These are phyloP conservation scores for Stephania yunnanensis DNA, from an alignment of 164 flowering plant genomes.

Conservation along the genomic window DNA sequence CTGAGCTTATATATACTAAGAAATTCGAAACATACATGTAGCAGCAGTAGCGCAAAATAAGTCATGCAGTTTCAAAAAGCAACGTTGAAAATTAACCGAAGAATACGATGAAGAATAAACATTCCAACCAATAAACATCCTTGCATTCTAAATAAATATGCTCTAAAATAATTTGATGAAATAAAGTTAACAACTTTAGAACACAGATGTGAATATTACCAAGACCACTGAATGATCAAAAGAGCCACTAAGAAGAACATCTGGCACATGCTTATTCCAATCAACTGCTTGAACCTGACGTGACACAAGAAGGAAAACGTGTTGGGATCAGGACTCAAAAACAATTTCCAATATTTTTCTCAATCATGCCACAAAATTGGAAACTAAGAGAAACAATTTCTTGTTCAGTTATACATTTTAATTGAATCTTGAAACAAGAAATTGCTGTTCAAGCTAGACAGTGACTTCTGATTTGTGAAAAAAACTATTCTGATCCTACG, in stretches of 20 bases:
- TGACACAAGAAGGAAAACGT: constrained; percentile 1
- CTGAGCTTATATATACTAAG: neutral
- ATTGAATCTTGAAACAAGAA: no score
- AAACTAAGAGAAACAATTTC: no score
- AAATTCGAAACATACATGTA: no score
- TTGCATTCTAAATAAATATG: neutral
- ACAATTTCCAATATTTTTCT: no score
- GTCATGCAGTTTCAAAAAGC: no score
- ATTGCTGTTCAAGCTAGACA: no score
- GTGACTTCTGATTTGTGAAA: no score
- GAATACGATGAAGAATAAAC: neutral
- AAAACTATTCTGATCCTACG: no score
- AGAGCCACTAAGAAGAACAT: constrained; percentile 92
- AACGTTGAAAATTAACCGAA: no score
- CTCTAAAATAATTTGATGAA: neutral
- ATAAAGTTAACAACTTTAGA: neutral
- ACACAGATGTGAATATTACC: constrained; percentile 35
- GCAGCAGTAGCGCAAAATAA: no score
- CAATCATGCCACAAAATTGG: no score
- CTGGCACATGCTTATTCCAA: constrained; percentile 65
- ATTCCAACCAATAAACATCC: neutral
- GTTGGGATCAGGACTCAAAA: neutral
- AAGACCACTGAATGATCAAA: constrained; percentile 78
- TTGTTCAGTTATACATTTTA: no score
- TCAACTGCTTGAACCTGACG: constrained; percentile 89